Conservation (phyloP, 108 stramenopile species). For the Fistulifera pelliculosa region DNA sequence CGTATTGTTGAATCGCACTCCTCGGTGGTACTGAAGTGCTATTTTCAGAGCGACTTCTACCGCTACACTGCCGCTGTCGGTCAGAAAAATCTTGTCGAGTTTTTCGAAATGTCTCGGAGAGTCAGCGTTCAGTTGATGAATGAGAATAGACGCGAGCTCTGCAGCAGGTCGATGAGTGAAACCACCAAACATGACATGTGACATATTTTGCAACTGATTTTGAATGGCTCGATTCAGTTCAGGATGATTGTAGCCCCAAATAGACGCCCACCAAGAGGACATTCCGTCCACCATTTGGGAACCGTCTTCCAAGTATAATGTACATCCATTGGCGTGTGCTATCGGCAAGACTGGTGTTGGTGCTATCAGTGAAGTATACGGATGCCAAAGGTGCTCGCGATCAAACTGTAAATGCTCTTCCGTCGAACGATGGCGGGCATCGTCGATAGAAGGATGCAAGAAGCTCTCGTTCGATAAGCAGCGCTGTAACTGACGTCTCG, state of each 20-base stretch:
- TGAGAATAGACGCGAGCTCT: conserved; percentile 32
- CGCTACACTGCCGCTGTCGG: conserved; percentile 68
- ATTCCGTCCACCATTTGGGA: conserved; percentile 72
- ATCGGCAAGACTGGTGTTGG: conserved; percentile 59
- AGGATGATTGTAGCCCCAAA: conserved; percentile 78
- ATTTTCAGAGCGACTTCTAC: conserved; percentile 90
- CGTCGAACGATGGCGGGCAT: conserved; percentile 1
- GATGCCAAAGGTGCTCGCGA: conserved; percentile 68
- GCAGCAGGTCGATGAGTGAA: conserved; percentile 76
- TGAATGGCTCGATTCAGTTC: conserved; percentile 54
- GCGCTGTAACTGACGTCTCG: no score
- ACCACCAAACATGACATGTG: conserved; percentile 90
- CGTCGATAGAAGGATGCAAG: no score
- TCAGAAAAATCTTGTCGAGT: conserved; percentile 69
- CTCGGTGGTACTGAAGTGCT: conserved; percentile 79
- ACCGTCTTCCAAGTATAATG: conserved; percentile 51
- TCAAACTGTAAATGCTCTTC: conserved; percentile 25
- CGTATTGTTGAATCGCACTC: conserved; percentile 9
- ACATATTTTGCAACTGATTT: conserved; percentile 50
- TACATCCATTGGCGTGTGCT: conserved; percentile 40
- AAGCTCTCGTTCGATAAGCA: no score
- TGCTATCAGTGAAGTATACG: conserved; percentile 73
- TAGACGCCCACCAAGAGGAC: conserved; percentile 82
- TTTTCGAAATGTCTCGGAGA: conserved; percentile 2
- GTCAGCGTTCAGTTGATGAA: conserved; percentile 2